phyloP scores from a whole-genome alignment of 345 rosid genomes.

The Nasturtium officinale region DNA sequence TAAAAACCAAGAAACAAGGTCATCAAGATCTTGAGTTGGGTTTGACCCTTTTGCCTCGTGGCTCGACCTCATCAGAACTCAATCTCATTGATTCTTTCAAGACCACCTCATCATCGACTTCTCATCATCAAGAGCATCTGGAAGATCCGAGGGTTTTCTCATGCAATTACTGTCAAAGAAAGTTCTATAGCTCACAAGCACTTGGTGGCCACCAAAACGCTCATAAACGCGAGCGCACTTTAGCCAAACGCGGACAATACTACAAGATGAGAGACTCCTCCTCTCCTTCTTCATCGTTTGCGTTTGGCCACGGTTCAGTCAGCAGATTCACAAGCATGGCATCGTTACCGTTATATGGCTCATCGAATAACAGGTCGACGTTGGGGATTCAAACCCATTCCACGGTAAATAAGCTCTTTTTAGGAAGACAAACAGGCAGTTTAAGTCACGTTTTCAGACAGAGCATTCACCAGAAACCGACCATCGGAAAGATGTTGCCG shows the following conservation, averaged over 20 bases:
- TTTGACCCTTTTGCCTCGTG: slow-evolving; percentile 57
- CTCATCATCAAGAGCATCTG: slow-evolving; percentile 35
- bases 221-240: slow-evolving; percentile 83
- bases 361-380: slow-evolving; percentile 47
- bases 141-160: slow-evolving; percentile 70
- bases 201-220: slow-evolving; percentile 97
- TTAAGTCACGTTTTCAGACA: slow-evolving; percentile 52
- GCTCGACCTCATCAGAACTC: slow-evolving; percentile 47
- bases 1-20: slow-evolving; percentile 19
- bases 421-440: slow-evolving; percentile 40
- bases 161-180: slow-evolving; percentile 89
- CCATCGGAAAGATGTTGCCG: slow-evolving; percentile 46
- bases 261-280: slow-evolving; percentile 38
- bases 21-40: slow-evolving; percentile 55
- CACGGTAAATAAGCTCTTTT: slow-evolving; percentile 59
- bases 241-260: slow-evolving; percentile 71
- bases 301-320: slow-evolving; percentile 42
- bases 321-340: slow-evolving; percentile 63
- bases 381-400: slow-evolving; percentile 77
- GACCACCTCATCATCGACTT: slow-evolving; percentile 23
- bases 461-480: slow-evolving; percentile 50
- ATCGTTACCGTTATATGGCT: slow-evolving; percentile 76
- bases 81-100: slow-evolving; percentile 57
- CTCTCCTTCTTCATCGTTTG: slow-evolving; percentile 45
- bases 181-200: slow-evolving; percentile 95